Conservation (phyloP, 345 rosid genomes). For the Eucalyptus pauciflora region DNA sequence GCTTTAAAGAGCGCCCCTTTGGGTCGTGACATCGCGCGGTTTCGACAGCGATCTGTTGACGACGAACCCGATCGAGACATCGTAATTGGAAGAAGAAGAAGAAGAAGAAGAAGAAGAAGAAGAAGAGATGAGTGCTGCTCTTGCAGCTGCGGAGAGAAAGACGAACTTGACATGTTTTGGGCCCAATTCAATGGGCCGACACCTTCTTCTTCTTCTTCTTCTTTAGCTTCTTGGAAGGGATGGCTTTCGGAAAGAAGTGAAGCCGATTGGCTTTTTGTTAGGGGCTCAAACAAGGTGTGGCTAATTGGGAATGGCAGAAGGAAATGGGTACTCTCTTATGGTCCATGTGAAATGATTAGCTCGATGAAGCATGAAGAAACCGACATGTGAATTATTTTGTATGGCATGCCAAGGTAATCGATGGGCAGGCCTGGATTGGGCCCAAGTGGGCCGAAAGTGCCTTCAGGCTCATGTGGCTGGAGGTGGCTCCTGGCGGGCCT, state of each 20-base stretch:
- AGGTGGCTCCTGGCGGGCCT: not conserved
- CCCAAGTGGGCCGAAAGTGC: not conserved
- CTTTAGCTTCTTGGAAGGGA: not conserved
- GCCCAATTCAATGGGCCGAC: not conserved
- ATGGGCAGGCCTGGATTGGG: not conserved
- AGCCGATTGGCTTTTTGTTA: not conserved
- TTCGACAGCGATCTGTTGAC: not conserved
- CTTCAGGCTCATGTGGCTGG: not conserved
- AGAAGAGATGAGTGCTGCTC: not conserved
- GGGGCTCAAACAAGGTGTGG: not conserved
- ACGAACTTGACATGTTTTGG: not conserved
- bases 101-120: too few relatives aligned
- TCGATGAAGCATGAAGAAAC: not conserved
- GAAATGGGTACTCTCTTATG: not conserved
- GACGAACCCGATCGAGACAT: not conserved
- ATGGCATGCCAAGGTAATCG: not conserved
- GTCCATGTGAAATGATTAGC: not conserved
- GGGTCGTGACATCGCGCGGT: not conserved
- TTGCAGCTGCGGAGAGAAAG: not conserved
- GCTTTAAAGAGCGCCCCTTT: not conserved
- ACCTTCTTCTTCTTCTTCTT: not conserved
- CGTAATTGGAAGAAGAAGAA: not conserved
- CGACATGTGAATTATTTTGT: not conserved
- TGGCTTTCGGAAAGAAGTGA: not conserved
- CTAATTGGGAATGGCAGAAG: not conserved